A percentile compares a stretch with the other conserved stretches of the same genome.
phyloP scores from a whole-genome alignment of 1,284 basidiomycete species.

The Ceratobasidium sp. region DNA sequence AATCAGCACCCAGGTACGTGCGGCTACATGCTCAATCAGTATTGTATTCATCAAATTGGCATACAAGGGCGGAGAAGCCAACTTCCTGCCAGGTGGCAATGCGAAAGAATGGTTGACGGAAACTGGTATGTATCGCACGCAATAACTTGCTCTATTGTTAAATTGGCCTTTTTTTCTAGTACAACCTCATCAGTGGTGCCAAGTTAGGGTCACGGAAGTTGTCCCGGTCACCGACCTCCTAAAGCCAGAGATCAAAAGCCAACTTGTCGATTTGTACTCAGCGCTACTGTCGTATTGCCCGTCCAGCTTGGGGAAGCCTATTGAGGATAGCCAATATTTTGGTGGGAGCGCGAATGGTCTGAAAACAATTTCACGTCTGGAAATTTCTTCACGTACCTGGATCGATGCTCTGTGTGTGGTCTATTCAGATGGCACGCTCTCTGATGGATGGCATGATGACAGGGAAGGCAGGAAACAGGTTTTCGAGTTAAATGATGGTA shows the following conservation, averaged over 20 bases:
- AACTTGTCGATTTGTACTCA: background rate
- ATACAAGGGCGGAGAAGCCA: background rate
- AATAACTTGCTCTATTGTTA: background rate
- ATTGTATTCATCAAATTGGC: background rate
- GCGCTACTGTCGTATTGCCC: conserved; percentile 9
- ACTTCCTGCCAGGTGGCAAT: background rate
- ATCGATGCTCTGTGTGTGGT: background rate
- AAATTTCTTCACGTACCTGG: background rate
- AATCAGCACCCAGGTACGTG: background rate
- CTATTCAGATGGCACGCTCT: background rate
- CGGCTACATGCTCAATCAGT: background rate
- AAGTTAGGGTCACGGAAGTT: conserved; percentile 1
- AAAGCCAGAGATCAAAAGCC: background rate
- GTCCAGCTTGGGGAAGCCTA: background rate
- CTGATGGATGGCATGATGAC: background rate
- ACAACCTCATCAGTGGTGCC: background rate
- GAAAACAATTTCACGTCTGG: conserved; percentile 9
- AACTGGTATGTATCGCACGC: background rate
- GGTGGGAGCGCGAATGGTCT: background rate
- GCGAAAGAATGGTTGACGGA: background rate
- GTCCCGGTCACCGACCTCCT: conserved; percentile 4
- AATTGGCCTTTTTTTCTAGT: background rate
- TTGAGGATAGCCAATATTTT: background rate
- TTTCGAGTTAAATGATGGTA: conserved; percentile 6
- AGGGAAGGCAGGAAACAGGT: conserved; percentile 4